Conservation (phyloP, 257 asterid species). For the Echium plantagineum region DNA sequence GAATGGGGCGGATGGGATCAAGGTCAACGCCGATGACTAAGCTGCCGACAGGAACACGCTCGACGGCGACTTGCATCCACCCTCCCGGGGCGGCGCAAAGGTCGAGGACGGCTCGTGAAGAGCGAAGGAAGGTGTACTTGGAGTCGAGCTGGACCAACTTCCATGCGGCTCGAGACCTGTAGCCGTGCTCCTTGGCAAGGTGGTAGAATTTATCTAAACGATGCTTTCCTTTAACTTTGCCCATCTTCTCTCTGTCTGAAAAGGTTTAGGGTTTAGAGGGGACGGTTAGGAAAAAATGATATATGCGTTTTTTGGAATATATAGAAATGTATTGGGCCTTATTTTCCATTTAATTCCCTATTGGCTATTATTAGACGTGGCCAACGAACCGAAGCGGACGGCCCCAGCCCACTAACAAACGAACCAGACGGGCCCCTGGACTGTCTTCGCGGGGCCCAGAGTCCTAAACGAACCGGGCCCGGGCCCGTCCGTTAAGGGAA, state of each 20-base stretch:
- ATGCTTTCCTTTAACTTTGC: conserved; percentile 87
- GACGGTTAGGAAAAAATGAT: too few relatives aligned
- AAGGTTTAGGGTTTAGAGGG: too few relatives aligned
- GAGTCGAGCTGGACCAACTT: conserved; percentile 79
- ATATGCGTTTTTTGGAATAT: too few relatives aligned
- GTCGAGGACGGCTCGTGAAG: conserved; percentile 70
- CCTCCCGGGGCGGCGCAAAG: conserved; percentile 99
- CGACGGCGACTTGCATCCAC: conserved; percentile 89
- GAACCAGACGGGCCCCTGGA: too few relatives aligned
- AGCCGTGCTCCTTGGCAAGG: conserved; percentile 79
- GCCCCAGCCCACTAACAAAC: too few relatives aligned
- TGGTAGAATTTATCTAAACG: conserved; percentile 75
- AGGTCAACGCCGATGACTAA: conserved; percentile 82
- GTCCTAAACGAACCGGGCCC: too few relatives aligned
- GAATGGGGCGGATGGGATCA: conserved; percentile 67
- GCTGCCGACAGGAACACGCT: conserved; percentile 71
- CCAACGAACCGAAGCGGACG: too few relatives aligned
- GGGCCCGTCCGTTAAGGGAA: too few relatives aligned
- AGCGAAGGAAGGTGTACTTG: conserved; percentile 55
- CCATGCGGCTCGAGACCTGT: conserved; percentile 88
- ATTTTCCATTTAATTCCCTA: too few relatives aligned
- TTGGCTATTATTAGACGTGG: too few relatives aligned
- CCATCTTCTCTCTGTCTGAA: conserved; percentile 27
- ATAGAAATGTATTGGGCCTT: too few relatives aligned
- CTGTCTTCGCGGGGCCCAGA: too few relatives aligned